Conservation (phyloP, 306 rosid genomes). For the Sicyos edulis region DNA sequence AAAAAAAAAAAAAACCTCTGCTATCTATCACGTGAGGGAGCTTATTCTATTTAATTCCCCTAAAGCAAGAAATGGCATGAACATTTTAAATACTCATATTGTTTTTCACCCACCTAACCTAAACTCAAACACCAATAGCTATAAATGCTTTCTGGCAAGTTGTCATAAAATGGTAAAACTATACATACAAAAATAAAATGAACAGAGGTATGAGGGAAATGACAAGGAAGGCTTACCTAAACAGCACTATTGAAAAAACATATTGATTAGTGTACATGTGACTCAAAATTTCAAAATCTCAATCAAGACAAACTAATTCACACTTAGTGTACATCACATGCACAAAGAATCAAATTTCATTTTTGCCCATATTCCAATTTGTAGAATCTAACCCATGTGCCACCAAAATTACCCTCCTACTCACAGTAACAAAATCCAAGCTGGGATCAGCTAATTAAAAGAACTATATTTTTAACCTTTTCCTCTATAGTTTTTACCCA, state of each 20-base stretch:
- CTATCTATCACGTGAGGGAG: too few relatives aligned
- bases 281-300: not conserved
- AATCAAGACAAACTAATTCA: slow-evolving; percentile 7
- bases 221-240: slow-evolving; percentile 29
- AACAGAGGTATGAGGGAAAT: not conserved
- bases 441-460: too few relatives aligned
- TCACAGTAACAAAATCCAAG: not conserved
- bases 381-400: not conserved
- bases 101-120: not conserved
- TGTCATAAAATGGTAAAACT: not conserved
- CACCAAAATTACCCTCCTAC: slow-evolving; percentile 1
- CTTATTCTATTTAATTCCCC: too few relatives aligned
- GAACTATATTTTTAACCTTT: too few relatives aligned
- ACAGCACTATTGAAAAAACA: slow-evolving; percentile 24
- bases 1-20: too few relatives aligned
- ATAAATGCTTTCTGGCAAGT: not conserved
- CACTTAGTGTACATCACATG: slow-evolving; percentile 19
- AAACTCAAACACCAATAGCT: not conserved
- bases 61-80: too few relatives aligned
- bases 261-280: slow-evolving; percentile 37
- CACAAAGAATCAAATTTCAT: not conserved
- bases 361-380: too few relatives aligned
- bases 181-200: not conserved
- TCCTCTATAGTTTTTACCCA: too few relatives aligned
- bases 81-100: not conserved